Percentiles rank a stretch among this genome's conserved stretches.
phyloP scores from a whole-genome alignment of 495 filamentous ascomycete species.

The Penicillium bovifimosum region DNA sequence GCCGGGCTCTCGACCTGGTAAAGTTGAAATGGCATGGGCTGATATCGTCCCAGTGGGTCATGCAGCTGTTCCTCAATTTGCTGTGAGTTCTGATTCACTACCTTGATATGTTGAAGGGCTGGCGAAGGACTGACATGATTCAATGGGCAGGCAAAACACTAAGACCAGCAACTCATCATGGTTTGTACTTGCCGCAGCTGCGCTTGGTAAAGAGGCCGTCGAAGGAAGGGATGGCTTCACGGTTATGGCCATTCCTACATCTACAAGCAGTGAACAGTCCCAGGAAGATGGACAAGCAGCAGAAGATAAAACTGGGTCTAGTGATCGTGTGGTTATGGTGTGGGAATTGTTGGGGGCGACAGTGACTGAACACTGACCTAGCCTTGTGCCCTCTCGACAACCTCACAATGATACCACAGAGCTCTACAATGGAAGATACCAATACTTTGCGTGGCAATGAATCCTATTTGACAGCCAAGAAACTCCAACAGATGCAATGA shows the following conservation, averaged over 20 bases:
- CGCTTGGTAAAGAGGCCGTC: slow-evolving; percentile 33
- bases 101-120: background rate
- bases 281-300: background rate
- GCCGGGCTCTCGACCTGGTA: slow-evolving; percentile 24
- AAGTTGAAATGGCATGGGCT: slow-evolving; percentile 45
- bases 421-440: background rate
- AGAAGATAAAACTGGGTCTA: no score
- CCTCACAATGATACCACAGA: background rate
- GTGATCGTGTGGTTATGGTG: background rate
- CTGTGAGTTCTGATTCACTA: slow-evolving; percentile 29
- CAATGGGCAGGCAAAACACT: background rate
- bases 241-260: slow-evolving; percentile 27
- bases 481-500: background rate
- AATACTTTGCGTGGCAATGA: background rate
- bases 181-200: slow-evolving; percentile 37
- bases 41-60: slow-evolving; percentile 39
- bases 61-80: slow-evolving; percentile 32
- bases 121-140: slow-evolving; percentile 6
- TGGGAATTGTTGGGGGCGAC: slow-evolving; percentile 4
- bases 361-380: background rate
- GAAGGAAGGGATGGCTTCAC: slow-evolving; percentile 44
- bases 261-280: background rate
- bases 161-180: slow-evolving; percentile 16
- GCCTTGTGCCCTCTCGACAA: background rate
- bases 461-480: background rate